Evolutionary conservation across 495 filamentous ascomycete species (phyloP).

Genomic region (Neurospora africana): DNA sequence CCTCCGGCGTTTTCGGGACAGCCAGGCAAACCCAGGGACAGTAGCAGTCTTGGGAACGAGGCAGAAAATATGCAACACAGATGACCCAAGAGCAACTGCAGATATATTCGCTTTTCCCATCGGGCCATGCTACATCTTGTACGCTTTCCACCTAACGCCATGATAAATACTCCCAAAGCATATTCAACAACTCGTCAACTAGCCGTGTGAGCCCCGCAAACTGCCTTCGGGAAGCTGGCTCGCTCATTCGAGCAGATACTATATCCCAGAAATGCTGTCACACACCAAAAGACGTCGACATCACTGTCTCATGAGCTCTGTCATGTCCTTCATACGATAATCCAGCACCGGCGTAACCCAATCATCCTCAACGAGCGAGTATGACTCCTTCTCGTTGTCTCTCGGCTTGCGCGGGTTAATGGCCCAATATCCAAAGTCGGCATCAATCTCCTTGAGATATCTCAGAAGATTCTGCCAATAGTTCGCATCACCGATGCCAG

Average conservation of each 20-base stretch:
- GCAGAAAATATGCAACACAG: background rate
- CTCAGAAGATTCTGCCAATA: constrained; percentile 50
- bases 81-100: background rate
- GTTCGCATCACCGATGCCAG: constrained; percentile 40
- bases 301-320: constrained; percentile 30
- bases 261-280: background rate
- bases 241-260: background rate
- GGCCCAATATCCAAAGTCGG: constrained; percentile 55
- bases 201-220: background rate
- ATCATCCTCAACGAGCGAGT: constrained; percentile 45
- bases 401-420: constrained; percentile 50
- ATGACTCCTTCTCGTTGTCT: constrained; percentile 40
- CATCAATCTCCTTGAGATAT: constrained; percentile 42
- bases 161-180: background rate
- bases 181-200: background rate
- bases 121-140: background rate
- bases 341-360: constrained; percentile 47
- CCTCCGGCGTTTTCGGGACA: background rate
- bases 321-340: constrained; percentile 47
- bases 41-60: background rate
- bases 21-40: background rate
- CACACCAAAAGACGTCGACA: background rate
- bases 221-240: background rate
- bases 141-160: background rate
- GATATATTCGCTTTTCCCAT: background rate